These are phyloP conservation scores for Arachnomyces sp. DNA, from an alignment of 2,329 filamentous ascomycete genomes.

Conservation along the genomic window DNA sequence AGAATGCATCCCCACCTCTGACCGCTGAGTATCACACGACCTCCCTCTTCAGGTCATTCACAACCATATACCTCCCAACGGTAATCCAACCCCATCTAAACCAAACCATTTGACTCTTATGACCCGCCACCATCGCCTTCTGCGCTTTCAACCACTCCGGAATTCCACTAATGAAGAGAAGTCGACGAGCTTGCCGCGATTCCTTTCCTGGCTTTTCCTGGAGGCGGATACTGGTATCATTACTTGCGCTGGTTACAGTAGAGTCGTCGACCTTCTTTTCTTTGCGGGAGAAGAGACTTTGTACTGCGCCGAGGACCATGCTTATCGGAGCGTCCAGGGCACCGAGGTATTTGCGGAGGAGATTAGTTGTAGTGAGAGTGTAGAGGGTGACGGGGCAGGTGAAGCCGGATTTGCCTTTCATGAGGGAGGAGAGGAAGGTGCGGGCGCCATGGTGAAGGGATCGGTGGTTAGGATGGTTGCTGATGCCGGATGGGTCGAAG, in stretches of 20 bases:
- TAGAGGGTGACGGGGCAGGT: slow-evolving; percentile 74
- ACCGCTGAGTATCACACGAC: slow-evolving; percentile 27
- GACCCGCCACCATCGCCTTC: slow-evolving; percentile 79
- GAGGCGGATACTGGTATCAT: slow-evolving; percentile 4
- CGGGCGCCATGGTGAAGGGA: slow-evolving; percentile 77
- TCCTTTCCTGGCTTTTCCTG: background rate
- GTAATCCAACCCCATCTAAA: slow-evolving; percentile 95
- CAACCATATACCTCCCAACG: slow-evolving; percentile 85
- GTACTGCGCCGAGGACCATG: slow-evolving; percentile 49
- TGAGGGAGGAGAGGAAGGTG: slow-evolving; percentile 61
- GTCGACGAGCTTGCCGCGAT: slow-evolving; percentile 21
- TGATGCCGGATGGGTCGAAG: slow-evolving; percentile 77
- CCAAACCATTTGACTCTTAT: slow-evolving; percentile 97
- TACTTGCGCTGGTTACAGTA: slow-evolving; percentile 12
- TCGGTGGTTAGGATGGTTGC: slow-evolving; percentile 86
- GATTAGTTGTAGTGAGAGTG: slow-evolving; percentile 64
- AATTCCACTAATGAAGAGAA: slow-evolving; percentile 67
- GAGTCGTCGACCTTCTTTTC: slow-evolving; percentile 4
- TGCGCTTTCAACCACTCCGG: slow-evolving; percentile 60
- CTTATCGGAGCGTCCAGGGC: slow-evolving; percentile 71
- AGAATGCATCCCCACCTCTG: background rate
- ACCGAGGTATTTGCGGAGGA: slow-evolving; percentile 73
- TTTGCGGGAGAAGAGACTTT: slow-evolving; percentile 17
- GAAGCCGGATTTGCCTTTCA: slow-evolving; percentile 56
- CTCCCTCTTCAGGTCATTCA: slow-evolving; percentile 73